Evolutionary conservation across 805 yeast species (phyloP).

Genomic region (Phaffomyces antillensis): DNA sequence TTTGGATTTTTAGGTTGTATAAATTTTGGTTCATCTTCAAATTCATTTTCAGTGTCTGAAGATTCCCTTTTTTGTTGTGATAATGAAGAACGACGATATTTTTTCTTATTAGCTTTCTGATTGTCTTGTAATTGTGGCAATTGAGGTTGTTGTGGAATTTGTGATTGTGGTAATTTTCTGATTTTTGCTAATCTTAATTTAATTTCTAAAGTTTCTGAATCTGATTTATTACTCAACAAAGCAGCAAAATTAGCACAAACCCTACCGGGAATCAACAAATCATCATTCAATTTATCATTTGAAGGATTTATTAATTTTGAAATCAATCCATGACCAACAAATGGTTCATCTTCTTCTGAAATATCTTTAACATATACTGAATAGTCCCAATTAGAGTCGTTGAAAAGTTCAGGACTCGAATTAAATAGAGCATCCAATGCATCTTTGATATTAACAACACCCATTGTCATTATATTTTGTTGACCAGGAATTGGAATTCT

Average conservation of each 20-base stretch:
- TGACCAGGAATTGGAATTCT: conserved; percentile 37
- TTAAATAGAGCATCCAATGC: conserved; percentile 36
- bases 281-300: conserved; percentile 10
- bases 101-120: not conserved
- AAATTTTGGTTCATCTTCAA: conserved; percentile 14
- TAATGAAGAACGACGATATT: conserved; percentile 7
- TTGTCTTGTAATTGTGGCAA: conserved; percentile 4
- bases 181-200: conserved; percentile 37
- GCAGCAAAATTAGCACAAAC: conserved; percentile 53
- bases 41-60: conserved; percentile 17
- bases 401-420: conserved; percentile 40
- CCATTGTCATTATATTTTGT: conserved; percentile 33
- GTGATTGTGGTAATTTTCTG: conserved; percentile 2
- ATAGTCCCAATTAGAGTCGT: conserved; percentile 34
- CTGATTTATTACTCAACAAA: conserved; percentile 27
- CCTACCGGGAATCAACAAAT: conserved; percentile 44
- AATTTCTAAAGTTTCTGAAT: conserved; percentile 50
- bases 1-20: not conserved
- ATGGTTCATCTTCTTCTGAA: conserved; percentile 45
- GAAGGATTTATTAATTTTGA: conserved; percentile 25
- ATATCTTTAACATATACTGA: conserved; percentile 41
- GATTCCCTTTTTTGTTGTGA: conserved; percentile 11
- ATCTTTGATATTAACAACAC: conserved; percentile 38
- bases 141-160: conserved; percentile 3
- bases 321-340: conserved; percentile 38